phyloP scores from a whole-genome alignment of 1,284 basidiomycete genomes.

The Boletus albobrunnescens region DNA sequence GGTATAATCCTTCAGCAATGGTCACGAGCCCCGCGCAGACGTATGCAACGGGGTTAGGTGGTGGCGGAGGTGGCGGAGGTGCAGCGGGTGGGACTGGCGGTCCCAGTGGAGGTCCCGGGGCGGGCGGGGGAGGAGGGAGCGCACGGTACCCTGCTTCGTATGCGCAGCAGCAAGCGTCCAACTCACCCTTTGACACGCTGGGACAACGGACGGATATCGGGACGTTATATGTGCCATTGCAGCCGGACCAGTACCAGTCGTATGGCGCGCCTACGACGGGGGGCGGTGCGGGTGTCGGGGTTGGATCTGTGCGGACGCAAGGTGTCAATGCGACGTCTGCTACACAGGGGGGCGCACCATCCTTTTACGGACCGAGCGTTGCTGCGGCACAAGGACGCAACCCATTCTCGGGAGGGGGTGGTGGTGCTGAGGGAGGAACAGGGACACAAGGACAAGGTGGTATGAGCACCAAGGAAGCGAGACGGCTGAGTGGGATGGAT shows the following conservation, averaged over 20 bases:
- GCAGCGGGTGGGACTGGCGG: constrained; percentile 1
- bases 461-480: constrained; percentile 49
- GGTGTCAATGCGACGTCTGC: constrained; percentile 29
- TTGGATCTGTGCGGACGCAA: constrained; percentile 38
- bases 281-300: constrained; percentile 33
- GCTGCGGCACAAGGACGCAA: constrained; percentile 51
- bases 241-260: constrained; percentile 68
- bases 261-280: constrained; percentile 42
- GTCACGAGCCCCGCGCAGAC: constrained; percentile 72
- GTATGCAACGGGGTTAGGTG: constrained; percentile 42
- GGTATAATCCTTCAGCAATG: constrained; percentile 44
- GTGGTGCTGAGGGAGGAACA: constrained; percentile 18
- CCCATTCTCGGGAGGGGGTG: constrained; percentile 44
- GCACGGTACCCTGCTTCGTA: constrained; percentile 54
- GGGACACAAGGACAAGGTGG: constrained; percentile 16
- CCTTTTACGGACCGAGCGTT: constrained; percentile 68
- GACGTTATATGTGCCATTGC: constrained; percentile 70
- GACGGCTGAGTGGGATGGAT: constrained; percentile 69
- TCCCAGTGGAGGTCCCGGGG: constrained; percentile 1
- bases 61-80: not conserved
- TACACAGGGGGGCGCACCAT: constrained; percentile 34
- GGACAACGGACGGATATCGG: constrained; percentile 64
- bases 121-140: constrained; percentile 1
- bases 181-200: constrained; percentile 53
- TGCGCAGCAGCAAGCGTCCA: constrained; percentile 37